These are phyloP conservation scores for Aureobasidium sp. DNA, from an alignment of 2,329 filamentous ascomycete species.

Conservation along the genomic window DNA sequence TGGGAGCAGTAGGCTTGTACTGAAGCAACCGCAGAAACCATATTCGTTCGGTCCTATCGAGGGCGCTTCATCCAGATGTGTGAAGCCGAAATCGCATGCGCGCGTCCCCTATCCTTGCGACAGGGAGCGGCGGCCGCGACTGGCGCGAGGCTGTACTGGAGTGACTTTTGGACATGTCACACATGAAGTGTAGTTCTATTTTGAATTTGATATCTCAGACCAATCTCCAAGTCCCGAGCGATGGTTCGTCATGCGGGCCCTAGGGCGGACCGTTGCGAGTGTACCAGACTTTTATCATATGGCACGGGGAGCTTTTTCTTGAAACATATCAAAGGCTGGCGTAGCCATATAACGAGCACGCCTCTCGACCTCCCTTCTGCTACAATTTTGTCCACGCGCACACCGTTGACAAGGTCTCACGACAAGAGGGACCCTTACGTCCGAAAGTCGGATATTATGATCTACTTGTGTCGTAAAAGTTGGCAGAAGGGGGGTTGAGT, in stretches of 20 bases:
- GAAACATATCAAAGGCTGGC: background rate
- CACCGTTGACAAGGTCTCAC: background rate
- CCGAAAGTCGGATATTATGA: constrained; percentile 8
- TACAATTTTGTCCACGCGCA: background rate
- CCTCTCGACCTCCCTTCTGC: background rate
- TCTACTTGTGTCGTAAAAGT: background rate
- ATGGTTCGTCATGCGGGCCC: constrained; percentile 11
- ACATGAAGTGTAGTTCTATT: constrained; percentile 12
- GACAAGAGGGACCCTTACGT: background rate
- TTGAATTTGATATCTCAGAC: constrained; percentile 8
- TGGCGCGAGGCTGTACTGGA: constrained; percentile 3
- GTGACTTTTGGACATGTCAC: background rate
- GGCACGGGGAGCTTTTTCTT: constrained; percentile 6
- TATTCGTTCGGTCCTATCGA: background rate
- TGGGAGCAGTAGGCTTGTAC: background rate
- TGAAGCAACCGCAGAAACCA: background rate
- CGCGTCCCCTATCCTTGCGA: background rate
- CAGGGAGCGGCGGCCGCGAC: background rate
- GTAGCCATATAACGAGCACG: background rate
- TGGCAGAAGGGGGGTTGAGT: constrained; percentile 1
- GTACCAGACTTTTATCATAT: constrained; percentile 7
- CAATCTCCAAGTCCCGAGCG: constrained; percentile 1
- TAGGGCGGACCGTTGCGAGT: constrained; percentile 14
- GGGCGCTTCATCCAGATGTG: background rate
- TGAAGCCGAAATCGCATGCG: background rate